Percentiles rank a stretch among this genome's conserved stretches.
phyloP scores from a whole-genome alignment of 164 flowering plant species.

The Tinospora cordifolia region DNA sequence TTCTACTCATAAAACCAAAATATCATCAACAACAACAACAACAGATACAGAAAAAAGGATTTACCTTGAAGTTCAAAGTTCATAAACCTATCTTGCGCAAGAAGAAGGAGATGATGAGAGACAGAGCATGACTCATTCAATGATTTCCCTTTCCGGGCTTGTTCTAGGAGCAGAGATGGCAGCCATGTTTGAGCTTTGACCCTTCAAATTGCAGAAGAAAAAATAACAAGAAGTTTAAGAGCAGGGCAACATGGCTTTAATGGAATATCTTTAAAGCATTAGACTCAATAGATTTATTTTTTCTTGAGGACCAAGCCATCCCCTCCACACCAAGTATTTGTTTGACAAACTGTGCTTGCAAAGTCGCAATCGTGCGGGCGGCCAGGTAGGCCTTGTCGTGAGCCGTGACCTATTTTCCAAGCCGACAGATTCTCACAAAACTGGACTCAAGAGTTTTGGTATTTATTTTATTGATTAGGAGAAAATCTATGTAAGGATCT shows the following conservation, averaged over 20 bases:
- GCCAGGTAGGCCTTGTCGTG: neutral
- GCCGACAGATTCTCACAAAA: too few relatives aligned
- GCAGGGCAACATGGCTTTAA: neutral
- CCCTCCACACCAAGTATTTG: neutral
- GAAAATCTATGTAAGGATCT: too few relatives aligned
- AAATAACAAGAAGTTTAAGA: too few relatives aligned
- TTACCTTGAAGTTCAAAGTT: neutral
- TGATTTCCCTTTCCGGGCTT: neutral
- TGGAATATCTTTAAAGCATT: neutral
- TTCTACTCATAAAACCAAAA: neutral
- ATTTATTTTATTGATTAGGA: too few relatives aligned
- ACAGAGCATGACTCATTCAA: neutral
- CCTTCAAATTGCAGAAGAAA: neutral
- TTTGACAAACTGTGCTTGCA: neutral
- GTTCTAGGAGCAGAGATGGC: neutral
- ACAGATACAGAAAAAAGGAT: neutral
- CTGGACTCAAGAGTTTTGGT: too few relatives aligned
- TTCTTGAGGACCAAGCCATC: neutral
- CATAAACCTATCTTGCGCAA: neutral
- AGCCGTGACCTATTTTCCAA: too few relatives aligned
- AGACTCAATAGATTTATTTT: neutral
- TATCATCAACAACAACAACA: neutral
- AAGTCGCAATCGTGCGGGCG: neutral
- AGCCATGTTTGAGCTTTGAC: constrained; percentile 1
- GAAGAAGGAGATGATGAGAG: neutral